Percentiles rank a stretch among this genome's conserved stretches.
Conservation (phyloP, 2,329 filamentous ascomycete species). For the Arthrinium phaeospermum region DNA sequence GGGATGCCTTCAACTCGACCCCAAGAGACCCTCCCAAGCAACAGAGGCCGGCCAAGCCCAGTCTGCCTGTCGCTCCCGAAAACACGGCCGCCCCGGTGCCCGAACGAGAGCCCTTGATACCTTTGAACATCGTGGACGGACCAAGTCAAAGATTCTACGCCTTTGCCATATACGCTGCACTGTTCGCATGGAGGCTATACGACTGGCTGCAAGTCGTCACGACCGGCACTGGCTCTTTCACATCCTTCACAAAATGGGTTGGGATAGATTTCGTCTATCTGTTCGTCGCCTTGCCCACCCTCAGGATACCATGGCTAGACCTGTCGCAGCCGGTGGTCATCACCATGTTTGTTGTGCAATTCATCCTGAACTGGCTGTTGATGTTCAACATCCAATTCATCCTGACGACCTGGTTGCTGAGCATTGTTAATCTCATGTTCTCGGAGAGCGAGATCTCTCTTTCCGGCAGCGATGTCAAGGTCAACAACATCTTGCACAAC, state of each 20-base stretch:
- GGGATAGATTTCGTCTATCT: conserved; percentile 85
- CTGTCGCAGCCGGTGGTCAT: conserved; percentile 79
- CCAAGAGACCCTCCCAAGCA: conserved; percentile 24
- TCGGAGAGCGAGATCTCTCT: conserved; percentile 94
- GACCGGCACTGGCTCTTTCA: conserved; percentile 85
- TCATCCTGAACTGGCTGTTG: conserved; percentile 78
- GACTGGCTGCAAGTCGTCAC: conserved; percentile 82
- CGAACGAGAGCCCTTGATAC: conserved; percentile 70
- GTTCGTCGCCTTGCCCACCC: conserved; percentile 76
- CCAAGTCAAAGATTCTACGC: conserved; percentile 91
- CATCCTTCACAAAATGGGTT: conserved; percentile 93
- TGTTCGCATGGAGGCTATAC: conserved; percentile 85
- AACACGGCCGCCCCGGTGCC: conserved; percentile 35
- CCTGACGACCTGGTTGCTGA: conserved; percentile 73
- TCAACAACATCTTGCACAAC: conserved; percentile 87
- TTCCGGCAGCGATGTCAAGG: conserved; percentile 90
- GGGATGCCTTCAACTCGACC: conserved; percentile 37
- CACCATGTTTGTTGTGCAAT: conserved; percentile 73
- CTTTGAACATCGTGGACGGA: conserved; percentile 81
- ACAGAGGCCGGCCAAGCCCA: conserved; percentile 26
- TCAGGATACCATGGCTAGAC: conserved; percentile 96
- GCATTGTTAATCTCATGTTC: conserved; percentile 72
- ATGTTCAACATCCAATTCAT: conserved; percentile 93
- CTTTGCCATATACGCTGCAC: conserved; percentile 74
- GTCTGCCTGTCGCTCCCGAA: conserved; percentile 56